Evolutionary conservation across 148 eudicot species (phyloP).

Genomic region (Gaultheria prostrata): DNA sequence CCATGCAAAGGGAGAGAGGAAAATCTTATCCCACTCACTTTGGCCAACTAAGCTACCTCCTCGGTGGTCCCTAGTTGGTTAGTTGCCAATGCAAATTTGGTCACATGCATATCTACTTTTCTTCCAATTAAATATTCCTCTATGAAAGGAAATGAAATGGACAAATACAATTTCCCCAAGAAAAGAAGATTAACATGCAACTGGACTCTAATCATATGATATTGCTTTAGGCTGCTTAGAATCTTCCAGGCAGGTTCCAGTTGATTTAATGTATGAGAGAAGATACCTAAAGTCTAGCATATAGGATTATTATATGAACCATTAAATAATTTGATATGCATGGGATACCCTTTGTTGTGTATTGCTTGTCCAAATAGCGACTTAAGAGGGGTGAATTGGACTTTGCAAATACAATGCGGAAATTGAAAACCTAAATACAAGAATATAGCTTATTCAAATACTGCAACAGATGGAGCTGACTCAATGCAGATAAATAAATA

Average conservation of each 20-base stretch:
- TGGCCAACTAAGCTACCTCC: no score
- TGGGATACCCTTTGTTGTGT: neutral
- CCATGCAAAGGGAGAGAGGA: no score
- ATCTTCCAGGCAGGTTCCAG: neutral
- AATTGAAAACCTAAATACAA: no score
- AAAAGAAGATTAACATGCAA: neutral
- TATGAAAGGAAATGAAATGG: neutral
- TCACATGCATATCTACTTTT: neutral
- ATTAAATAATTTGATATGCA: neutral
- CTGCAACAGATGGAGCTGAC: no score
- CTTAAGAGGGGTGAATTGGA: no score
- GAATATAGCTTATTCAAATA: no score
- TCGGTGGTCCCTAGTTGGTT: neutral
- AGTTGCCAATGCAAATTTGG: slow-evolving; percentile 4
- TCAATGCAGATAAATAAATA: no score
- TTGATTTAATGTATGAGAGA: neutral
- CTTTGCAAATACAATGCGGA: no score
- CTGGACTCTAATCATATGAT: neutral
- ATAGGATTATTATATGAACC: neutral
- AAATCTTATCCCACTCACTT: no score
- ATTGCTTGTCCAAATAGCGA: no score
- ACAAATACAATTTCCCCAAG: neutral
- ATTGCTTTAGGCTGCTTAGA: neutral
- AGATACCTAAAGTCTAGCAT: neutral
- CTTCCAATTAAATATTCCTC: neutral